Conservation (phyloP, 2,329 filamentous ascomycete species). For the Periconia sp. region DNA sequence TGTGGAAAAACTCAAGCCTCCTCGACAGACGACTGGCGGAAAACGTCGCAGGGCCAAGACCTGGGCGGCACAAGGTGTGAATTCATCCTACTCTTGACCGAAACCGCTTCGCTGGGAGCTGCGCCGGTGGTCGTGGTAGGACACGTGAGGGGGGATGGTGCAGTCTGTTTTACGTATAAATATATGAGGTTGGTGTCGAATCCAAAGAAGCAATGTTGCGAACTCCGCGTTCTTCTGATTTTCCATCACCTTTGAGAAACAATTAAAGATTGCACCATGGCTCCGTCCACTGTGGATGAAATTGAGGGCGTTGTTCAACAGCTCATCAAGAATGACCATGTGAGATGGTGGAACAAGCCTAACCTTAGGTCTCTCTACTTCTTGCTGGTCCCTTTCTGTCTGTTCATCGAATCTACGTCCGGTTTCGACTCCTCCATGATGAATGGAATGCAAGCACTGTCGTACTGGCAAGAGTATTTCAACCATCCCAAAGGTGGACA, state of each 20-base stretch:
- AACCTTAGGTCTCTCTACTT: slow-evolving; percentile 61
- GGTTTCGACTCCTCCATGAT: slow-evolving; percentile 60
- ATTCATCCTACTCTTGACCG: not conserved
- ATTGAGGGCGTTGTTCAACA: slow-evolving; percentile 35
- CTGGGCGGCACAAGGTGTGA: slow-evolving; percentile 10
- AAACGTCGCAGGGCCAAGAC: slow-evolving; percentile 17
- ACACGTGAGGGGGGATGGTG: not conserved
- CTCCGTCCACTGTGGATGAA: slow-evolving; percentile 14
- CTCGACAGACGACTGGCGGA: slow-evolving; percentile 12
- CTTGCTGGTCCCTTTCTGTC: slow-evolving; percentile 60
- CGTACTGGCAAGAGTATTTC: slow-evolving; percentile 51
- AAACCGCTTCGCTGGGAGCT: slow-evolving; percentile 5
- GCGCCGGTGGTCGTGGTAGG: not conserved
- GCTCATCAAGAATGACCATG: slow-evolving; percentile 40
- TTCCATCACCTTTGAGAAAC: not conserved
- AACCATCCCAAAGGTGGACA: slow-evolving; percentile 48
- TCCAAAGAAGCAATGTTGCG: too few species aligned
- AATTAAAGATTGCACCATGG: slow-evolving; percentile 17
- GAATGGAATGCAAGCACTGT: slow-evolving; percentile 34
- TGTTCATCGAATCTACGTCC: slow-evolving; percentile 65
- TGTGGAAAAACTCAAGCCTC: slow-evolving; percentile 12
- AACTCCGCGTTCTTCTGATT: too few species aligned
- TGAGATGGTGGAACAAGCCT: slow-evolving; percentile 60
- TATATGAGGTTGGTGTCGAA: not conserved
- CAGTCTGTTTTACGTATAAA: not conserved